phyloP scores from a whole-genome alignment of 139 green algal genomes.

The Coccomyxa sp. region DNA sequence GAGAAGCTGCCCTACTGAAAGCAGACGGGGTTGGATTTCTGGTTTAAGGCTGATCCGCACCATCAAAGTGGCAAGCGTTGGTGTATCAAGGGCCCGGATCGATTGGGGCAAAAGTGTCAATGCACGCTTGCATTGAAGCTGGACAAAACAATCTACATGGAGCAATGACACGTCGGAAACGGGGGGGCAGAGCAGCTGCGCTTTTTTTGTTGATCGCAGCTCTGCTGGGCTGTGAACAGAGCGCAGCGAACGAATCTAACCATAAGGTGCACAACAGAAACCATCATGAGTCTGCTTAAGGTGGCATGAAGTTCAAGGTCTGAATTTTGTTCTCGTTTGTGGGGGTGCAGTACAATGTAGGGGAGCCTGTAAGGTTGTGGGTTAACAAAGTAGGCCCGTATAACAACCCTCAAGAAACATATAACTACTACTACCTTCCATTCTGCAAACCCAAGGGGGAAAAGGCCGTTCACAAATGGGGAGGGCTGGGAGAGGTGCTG shows the following conservation, averaged over 20 bases:
- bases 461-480: slow-evolving; percentile 82
- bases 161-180: background rate
- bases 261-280: background rate
- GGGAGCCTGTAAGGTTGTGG: slow-evolving; percentile 71
- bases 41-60: too few species aligned
- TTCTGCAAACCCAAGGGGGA: slow-evolving; percentile 75
- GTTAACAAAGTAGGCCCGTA: slow-evolving; percentile 85
- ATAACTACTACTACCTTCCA: slow-evolving; percentile 95
- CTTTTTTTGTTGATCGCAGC: background rate
- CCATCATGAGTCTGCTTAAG: background rate
- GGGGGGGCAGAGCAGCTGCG: background rate
- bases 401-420: slow-evolving; percentile 86
- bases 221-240: background rate
- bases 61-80: too few species aligned
- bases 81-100: too few species aligned
- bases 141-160: background rate
- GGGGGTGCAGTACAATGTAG: slow-evolving; percentile 64
- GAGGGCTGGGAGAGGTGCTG: slow-evolving; percentile 91
- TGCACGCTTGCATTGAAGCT: too few species aligned
- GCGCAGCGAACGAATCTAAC: background rate
- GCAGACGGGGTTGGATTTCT: too few species aligned
- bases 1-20: too few species aligned
- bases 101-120: too few species aligned
- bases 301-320: background rate
- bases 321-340: background rate